Evolutionary conservation across 768 basidiomycete species (phyloP).

Genomic region (Lactarius vividus): DNA sequence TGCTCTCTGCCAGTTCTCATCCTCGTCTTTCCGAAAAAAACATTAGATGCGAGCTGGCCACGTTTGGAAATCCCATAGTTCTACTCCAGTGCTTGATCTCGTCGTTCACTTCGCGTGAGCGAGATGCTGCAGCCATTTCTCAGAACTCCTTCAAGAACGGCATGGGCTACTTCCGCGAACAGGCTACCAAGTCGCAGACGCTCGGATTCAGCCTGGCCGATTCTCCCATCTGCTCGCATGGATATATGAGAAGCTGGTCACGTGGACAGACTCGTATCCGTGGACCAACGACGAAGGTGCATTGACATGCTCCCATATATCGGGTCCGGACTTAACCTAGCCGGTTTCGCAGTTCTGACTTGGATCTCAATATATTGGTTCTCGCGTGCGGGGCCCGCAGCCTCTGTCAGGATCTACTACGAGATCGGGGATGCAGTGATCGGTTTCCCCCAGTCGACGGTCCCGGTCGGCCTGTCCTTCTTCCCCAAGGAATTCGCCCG

Average conservation of each 20-base stretch:
- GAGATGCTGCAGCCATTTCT: conserved; percentile 35
- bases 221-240: conserved; percentile 45
- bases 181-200: conserved; percentile 36
- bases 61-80: conserved; percentile 31
- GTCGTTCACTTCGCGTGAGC: conserved; percentile 38
- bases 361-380: conserved; percentile 63
- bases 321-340: not conserved
- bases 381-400: conserved; percentile 55
- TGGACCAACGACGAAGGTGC: conserved; percentile 56
- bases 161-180: conserved; percentile 40
- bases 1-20: too few relatives aligned
- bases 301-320: not conserved
- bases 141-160: conserved; percentile 35
- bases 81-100: conserved; percentile 34
- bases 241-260: conserved; percentile 35
- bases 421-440: conserved; percentile 34
- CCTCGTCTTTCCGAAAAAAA: not conserved
- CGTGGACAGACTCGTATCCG: conserved; percentile 44
- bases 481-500: conserved; percentile 50
- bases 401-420: conserved; percentile 58
- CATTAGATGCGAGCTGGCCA: conserved; percentile 25
- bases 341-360: conserved; percentile 46
- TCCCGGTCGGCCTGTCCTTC: conserved; percentile 49
- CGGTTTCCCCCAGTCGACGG: conserved; percentile 13
- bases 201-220: conserved; percentile 52